Percentiles rank a stretch among this genome's conserved stretches.
Evolutionary conservation across 225 moss, liverwort and hornwort species (phyloP).

Genomic region (Bryoerythrophyllum caledonicum): DNA sequence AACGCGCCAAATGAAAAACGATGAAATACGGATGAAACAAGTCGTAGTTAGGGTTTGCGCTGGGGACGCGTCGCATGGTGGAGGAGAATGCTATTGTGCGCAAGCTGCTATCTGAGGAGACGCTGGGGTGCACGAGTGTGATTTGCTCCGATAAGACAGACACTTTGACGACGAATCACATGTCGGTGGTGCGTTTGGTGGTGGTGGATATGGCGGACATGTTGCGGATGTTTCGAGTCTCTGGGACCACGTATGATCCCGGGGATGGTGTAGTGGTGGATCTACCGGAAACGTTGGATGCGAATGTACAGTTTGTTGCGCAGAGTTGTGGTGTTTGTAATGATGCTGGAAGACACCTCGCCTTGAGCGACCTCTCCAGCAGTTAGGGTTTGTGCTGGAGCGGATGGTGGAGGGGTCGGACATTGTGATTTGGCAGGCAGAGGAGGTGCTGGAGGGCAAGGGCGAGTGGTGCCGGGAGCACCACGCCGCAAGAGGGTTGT

Average conservation of each 20-base stretch:
- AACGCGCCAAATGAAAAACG: no score
- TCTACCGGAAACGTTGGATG: slow-evolving; percentile 40
- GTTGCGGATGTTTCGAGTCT: slow-evolving; percentile 41
- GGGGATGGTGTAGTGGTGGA: slow-evolving; percentile 46
- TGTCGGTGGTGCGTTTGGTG: slow-evolving; percentile 52
- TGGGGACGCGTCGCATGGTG: slow-evolving; percentile 62
- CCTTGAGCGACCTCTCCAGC: no score
- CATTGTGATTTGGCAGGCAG: no score
- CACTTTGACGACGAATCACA: slow-evolving; percentile 62
- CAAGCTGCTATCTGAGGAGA: slow-evolving; percentile 60
- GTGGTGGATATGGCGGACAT: slow-evolving; percentile 29
- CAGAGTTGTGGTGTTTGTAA: slow-evolving; percentile 59
- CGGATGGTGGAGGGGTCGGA: no score
- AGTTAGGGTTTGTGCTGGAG: no score
- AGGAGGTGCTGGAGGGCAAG: no score
- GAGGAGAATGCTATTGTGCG: slow-evolving; percentile 68
- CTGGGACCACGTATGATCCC: slow-evolving; percentile 55
- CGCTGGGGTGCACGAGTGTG: slow-evolving; percentile 63
- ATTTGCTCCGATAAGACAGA: slow-evolving; percentile 64
- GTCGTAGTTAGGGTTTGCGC: no score
- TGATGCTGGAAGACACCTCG: slow-evolving; percentile 58
- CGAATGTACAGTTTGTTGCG: slow-evolving; percentile 42
- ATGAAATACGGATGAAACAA: no score
- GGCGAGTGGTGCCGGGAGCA: no score
- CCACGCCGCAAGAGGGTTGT: no score